A percentile compares a stretch with the other conserved stretches of the same genome.
phyloP scores from a whole-genome alignment of 306 rosid species.

The Pyrus bretschneideri region DNA sequence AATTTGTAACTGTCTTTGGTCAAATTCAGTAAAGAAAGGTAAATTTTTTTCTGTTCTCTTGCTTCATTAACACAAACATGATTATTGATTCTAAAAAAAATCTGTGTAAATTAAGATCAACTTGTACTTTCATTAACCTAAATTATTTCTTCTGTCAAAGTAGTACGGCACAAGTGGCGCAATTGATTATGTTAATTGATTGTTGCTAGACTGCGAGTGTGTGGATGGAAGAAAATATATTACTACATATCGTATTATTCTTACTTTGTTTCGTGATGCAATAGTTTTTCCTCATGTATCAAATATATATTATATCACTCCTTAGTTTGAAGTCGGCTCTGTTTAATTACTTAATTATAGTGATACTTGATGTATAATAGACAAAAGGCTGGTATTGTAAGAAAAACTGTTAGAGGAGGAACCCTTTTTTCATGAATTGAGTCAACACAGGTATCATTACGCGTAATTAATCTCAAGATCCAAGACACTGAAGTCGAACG shows the following conservation, averaged over 20 bases:
- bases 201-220: not conserved
- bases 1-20: not conserved
- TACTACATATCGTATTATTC: not conserved
- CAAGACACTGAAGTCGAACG: not conserved
- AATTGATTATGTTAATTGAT: not conserved
- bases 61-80: not conserved
- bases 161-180: not conserved
- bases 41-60: not conserved
- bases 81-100: not conserved
- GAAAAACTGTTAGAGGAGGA: not conserved
- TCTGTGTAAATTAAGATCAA: not conserved
- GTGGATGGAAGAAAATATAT: not conserved
- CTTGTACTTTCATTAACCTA: not conserved
- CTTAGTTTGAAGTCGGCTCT: not conserved
- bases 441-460: not conserved
- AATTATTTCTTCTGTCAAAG: not conserved
- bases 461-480: not conserved
- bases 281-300: not conserved
- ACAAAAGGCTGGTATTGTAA: not conserved
- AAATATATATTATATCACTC: not conserved
- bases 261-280: not conserved
- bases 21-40: slow-evolving; percentile 11
- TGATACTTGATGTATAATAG: not conserved
- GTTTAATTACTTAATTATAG: not conserved
- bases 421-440: not conserved